phyloP scores from a whole-genome alignment of 2,329 filamentous ascomycete species.

The Colletotrichum camelliae region DNA sequence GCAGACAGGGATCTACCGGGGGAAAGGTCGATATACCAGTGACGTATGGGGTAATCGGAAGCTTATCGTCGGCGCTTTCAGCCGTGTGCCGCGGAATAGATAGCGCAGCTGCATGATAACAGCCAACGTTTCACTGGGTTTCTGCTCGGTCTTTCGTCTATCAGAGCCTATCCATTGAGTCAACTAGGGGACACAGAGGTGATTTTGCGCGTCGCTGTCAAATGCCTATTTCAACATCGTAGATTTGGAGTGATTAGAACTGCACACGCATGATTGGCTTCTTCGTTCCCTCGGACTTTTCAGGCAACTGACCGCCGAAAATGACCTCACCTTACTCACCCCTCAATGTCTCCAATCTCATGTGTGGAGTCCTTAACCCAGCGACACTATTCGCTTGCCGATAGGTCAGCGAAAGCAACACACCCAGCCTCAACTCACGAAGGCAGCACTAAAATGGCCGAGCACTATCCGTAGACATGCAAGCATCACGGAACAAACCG shows the following conservation, averaged over 20 bases:
- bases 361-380: not conserved
- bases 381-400: no score
- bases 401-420: not conserved
- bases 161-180: not conserved
- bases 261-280: not conserved
- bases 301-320: fast-evolving
- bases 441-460: not conserved
- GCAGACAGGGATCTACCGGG: not conserved
- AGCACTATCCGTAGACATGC: not conserved
- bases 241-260: not conserved
- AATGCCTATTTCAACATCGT: not conserved
- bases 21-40: not conserved
- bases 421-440: not conserved
- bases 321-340: not conserved
- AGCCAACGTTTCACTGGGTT: not conserved
- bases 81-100: not conserved
- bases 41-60: not conserved
- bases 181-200: not conserved
- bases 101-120: not conserved
- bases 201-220: not conserved
- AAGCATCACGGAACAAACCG: not conserved
- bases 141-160: not conserved
- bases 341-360: not conserved
- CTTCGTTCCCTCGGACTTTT: not conserved
- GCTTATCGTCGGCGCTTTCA: not conserved